Conservation (phyloP, 2,329 filamentous ascomycete species). For the Fusarium torulosum region DNA sequence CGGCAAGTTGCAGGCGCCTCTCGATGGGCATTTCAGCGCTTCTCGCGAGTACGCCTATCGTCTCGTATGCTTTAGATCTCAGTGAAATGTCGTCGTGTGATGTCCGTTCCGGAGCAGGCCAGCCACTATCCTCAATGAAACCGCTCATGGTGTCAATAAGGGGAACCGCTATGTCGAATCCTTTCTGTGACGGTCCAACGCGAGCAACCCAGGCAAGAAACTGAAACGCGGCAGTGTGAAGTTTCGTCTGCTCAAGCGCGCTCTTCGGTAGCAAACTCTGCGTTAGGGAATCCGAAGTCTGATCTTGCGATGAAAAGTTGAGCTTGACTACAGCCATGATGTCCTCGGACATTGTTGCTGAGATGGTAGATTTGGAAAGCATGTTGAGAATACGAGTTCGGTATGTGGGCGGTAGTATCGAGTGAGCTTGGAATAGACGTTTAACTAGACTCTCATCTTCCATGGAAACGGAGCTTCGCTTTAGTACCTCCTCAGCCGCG, state of each 20-base stretch:
- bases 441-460: slow-evolving; percentile 75
- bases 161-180: slow-evolving; percentile 75
- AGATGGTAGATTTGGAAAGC: slow-evolving; percentile 80
- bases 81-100: slow-evolving; percentile 73
- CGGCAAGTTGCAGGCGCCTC: slow-evolving; percentile 66
- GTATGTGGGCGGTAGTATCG: slow-evolving; percentile 77
- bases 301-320: slow-evolving; percentile 63
- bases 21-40: slow-evolving; percentile 68
- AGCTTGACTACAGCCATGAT: slow-evolving; percentile 78
- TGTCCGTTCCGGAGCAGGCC: slow-evolving; percentile 75
- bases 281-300: slow-evolving; percentile 9
- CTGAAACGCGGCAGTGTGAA: slow-evolving; percentile 84
- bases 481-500: slow-evolving; percentile 91
- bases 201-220: slow-evolving; percentile 90
- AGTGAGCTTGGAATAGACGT: slow-evolving; percentile 79
- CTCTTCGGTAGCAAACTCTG: slow-evolving; percentile 56
- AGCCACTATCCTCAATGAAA: slow-evolving; percentile 85
- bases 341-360: slow-evolving; percentile 75
- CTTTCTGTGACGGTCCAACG: slow-evolving; percentile 69
- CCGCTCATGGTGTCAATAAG: slow-evolving; percentile 76
- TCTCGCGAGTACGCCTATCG: slow-evolving; percentile 83
- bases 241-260: slow-evolving; percentile 80
- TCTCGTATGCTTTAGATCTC: slow-evolving; percentile 88
- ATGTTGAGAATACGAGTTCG: slow-evolving; percentile 81
- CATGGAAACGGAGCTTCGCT: slow-evolving; percentile 79